Conservation (phyloP, 306 rosid species). For the Rosa multiflora region DNA sequence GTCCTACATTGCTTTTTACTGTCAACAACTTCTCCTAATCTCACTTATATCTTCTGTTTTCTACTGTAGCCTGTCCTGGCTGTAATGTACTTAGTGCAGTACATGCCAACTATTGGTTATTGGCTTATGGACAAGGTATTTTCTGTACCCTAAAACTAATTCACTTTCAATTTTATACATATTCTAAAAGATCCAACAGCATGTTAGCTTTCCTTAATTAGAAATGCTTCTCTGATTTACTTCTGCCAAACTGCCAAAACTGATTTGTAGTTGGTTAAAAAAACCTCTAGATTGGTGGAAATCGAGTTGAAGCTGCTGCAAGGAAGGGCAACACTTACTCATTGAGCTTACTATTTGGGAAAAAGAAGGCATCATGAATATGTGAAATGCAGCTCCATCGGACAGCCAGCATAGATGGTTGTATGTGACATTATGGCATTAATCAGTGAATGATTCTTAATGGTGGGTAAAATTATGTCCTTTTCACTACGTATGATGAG, state of each 20-base stretch:
- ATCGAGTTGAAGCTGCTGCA: constrained; percentile 82
- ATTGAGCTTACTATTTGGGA: constrained; percentile 64
- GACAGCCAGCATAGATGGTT: not conserved
- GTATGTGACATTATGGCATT: not conserved
- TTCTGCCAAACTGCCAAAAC: not conserved
- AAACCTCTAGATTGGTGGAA: constrained; percentile 62
- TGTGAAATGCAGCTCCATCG: not conserved
- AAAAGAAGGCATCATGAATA: constrained; percentile 54
- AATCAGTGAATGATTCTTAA: too few relatives aligned
- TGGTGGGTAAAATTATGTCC: too few relatives aligned
- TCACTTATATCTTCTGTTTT: not conserved
- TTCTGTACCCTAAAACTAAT: constrained; percentile 13
- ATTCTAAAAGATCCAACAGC: not conserved
- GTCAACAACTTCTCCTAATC: not conserved
- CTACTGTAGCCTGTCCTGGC: constrained; percentile 77
- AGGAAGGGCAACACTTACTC: constrained; percentile 76
- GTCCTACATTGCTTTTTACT: not conserved
- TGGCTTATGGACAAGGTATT: constrained; percentile 97
- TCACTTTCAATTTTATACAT: not conserved
- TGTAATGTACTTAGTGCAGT: constrained; percentile 88
- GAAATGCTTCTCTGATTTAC: not conserved
- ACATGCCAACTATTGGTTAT: constrained; percentile 81
- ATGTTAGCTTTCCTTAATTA: not conserved
- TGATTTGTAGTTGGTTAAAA: constrained; percentile 8
- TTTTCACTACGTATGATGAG: too few relatives aligned